Conservation (phyloP, 2,329 filamentous ascomycete genomes). For the Penicillium glabrum region DNA sequence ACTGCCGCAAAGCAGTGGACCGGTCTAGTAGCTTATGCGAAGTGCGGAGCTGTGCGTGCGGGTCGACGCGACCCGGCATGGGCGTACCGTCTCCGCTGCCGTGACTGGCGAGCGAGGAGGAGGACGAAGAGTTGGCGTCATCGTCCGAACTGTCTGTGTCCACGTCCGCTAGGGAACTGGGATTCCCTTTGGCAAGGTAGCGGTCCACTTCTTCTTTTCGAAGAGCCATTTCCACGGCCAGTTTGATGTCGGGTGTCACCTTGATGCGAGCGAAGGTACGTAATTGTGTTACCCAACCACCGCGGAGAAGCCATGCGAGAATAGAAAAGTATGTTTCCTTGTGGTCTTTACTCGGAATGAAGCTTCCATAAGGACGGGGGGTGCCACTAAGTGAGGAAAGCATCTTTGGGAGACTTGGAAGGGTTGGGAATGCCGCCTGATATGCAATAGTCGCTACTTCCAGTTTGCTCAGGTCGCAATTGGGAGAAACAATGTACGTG, state of each 20-base stretch:
- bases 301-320: constrained; percentile 87
- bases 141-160: constrained; percentile 17
- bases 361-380: constrained; percentile 77
- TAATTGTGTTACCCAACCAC: constrained; percentile 91
- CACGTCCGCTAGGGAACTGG: constrained; percentile 24
- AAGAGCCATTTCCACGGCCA: constrained; percentile 72
- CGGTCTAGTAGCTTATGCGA: constrained; percentile 36
- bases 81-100: constrained; percentile 39
- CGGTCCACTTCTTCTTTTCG: constrained; percentile 62
- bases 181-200: constrained; percentile 31
- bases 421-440: constrained; percentile 75
- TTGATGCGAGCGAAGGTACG: constrained; percentile 89
- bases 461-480: constrained; percentile 74
- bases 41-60: constrained; percentile 27
- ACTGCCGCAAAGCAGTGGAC: constrained; percentile 40
- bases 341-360: constrained; percentile 85
- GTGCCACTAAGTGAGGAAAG: constrained; percentile 77
- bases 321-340: constrained; percentile 86
- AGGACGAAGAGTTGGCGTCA: constrained; percentile 37
- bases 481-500: constrained; percentile 87
- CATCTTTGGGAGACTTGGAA: constrained; percentile 82
- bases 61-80: constrained; percentile 30
- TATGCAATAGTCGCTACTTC: constrained; percentile 70
- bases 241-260: constrained; percentile 77
- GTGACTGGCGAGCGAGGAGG: constrained; percentile 40